Base-by-base conservation (phyloP, 1,139 yeast genomes). In the Candida tropicalis region DNA sequence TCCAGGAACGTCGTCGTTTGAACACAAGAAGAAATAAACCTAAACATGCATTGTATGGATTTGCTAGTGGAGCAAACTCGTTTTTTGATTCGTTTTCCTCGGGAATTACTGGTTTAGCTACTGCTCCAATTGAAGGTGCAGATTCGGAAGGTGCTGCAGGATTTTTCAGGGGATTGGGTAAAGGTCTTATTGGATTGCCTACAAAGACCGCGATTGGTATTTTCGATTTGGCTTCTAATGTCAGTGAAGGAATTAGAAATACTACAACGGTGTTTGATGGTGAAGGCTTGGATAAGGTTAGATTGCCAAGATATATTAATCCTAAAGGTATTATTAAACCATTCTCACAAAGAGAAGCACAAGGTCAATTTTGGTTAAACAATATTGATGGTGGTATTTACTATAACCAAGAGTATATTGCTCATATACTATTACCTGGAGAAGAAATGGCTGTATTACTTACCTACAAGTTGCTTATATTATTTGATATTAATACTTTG, bases 141-240 rank as follows among this genome's bases (percentile, higher is more conserved):
- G 75, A 75, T 18, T 73, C 77, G 43, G 96, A 84, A 37, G 99
- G 98, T 9, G 83, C 98, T 0, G 73, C 82, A 1, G 99, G 99
- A 0, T 93, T 95, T 60, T 82, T 95, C 66, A 88, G 82, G 59
- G 99, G 99, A 0, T 62, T 95, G 8, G 99, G 99, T 6, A 87
- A 85, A 56, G 99, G 99, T n/a, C 61, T 95, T 17, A 81, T 95
- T 43, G 99, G 99, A 0, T 68, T 95, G 31, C 99, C 99, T 0
- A 90, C 99, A 0, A 95, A 95, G 65, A 89, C 99, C 0, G 97
- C 97, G 0, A 90, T 93, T 57, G 99, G 99, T 6, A 63, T 93
- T 26, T 85, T 95, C 56, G 99, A 95, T 60, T 73, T 95, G 52
- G 97, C 99, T 0, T 86, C 89, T 38, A 91, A 89, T 64, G 84